A percentile compares a stretch with the other conserved stretches of the same genome.
Evolutionary conservation across 2,329 filamentous ascomycete genomes (phyloP).

Genomic region (Paramyrothecium roridum): DNA sequence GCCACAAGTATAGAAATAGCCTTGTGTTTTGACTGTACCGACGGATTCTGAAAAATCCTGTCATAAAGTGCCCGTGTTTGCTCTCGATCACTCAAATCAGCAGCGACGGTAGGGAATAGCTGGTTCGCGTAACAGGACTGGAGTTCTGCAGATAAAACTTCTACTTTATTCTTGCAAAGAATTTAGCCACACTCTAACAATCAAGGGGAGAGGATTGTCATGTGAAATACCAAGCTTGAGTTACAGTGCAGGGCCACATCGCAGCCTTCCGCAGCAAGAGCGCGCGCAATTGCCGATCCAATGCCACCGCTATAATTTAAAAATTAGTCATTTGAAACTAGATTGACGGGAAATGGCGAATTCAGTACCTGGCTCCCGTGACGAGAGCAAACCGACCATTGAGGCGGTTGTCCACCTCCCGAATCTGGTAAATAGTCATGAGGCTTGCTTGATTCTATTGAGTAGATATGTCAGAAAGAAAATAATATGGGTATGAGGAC

Average conservation of each 20-base stretch:
- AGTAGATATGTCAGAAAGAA: too few species aligned
- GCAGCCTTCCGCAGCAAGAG: neutral
- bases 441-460: too few species aligned
- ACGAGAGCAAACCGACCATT: neutral
- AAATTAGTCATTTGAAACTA: too few species aligned
- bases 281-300: neutral
- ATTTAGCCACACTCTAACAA: too few species aligned
- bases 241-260: neutral
- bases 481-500: too few species aligned
- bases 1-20: slow-evolving; percentile 27
- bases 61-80: slow-evolving; percentile 18
- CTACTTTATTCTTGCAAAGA: neutral
- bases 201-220: neutral
- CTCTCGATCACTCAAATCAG: neutral
- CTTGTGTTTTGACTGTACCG: slow-evolving; percentile 15
- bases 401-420: neutral
- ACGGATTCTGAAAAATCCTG: slow-evolving; percentile 10
- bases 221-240: neutral
- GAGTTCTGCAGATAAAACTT: neutral
- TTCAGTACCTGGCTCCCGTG: neutral
- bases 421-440: neutral
- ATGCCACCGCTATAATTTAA: neutral
- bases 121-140: neutral
- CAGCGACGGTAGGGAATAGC: neutral
- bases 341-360: too few species aligned